phyloP scores from a whole-genome alignment of 2,329 filamentous ascomycete species.

The Alternaria brassicae region DNA sequence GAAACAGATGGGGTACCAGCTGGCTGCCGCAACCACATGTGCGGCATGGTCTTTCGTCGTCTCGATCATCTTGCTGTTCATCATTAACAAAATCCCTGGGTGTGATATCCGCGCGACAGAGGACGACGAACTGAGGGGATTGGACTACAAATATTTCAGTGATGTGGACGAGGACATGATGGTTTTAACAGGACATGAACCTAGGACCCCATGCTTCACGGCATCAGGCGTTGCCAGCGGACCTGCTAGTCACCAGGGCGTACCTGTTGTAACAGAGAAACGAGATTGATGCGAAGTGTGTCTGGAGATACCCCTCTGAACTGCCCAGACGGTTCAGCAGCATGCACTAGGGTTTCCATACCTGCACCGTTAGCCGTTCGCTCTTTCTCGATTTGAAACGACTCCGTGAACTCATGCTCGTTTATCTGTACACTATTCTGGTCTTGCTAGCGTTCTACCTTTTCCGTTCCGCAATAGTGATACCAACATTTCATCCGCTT shows the following conservation, averaged over 20 bases:
- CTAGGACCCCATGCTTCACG: constrained; percentile 20
- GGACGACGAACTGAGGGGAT: constrained; percentile 62
- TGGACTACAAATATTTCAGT: constrained; percentile 61
- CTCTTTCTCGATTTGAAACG: neutral
- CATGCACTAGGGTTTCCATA: neutral
- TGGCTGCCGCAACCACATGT: constrained; percentile 64
- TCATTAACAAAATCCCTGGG: constrained; percentile 66
- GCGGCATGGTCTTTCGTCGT: constrained; percentile 63
- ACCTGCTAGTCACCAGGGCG: constrained; percentile 30
- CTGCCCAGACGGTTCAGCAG: neutral
- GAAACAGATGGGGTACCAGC: constrained; percentile 64
- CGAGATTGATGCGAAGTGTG: constrained; percentile 21
- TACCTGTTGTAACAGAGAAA: constrained; percentile 27
- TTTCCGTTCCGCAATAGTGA: neutral
- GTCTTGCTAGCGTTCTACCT: neutral
- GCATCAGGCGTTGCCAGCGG: constrained; percentile 18
- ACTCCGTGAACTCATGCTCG: neutral
- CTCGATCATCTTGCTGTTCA: constrained; percentile 60
- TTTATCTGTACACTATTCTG: neutral
- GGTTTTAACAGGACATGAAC: constrained; percentile 30
- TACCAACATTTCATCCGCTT: neutral
- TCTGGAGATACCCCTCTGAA: constrained; percentile 12
- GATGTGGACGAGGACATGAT: constrained; percentile 38
- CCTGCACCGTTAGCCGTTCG: neutral
- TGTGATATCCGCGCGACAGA: constrained; percentile 63